phyloP scores from a whole-genome alignment of 176 grass and related monocot genomes.

The Carex pumila region DNA sequence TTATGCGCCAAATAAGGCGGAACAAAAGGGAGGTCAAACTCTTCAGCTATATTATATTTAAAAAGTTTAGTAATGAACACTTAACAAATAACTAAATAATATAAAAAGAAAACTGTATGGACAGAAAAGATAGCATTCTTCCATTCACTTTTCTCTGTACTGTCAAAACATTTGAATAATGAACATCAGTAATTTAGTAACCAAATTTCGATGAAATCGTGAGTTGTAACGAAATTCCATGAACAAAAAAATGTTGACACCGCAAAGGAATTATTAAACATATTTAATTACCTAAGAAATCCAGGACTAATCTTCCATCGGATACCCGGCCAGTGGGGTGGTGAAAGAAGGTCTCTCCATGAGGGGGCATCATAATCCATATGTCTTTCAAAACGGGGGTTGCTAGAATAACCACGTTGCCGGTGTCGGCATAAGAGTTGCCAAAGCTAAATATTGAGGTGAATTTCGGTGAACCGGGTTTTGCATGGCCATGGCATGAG shows the following conservation, averaged over 20 bases:
- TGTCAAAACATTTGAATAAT: neutral
- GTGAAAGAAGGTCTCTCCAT: constrained; percentile 20
- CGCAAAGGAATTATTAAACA: neutral
- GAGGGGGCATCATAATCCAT: neutral
- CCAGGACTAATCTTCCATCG: constrained; percentile 3
- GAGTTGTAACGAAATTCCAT: too few species aligned
- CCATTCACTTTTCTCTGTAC: neutral
- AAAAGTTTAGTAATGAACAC: neutral
- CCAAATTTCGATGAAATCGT: too few species aligned
- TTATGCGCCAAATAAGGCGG: constrained; percentile 51
- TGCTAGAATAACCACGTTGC: constrained; percentile 10
- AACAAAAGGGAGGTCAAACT: constrained; percentile 48
- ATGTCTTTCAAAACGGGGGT: neutral
- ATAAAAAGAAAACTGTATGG: neutral
- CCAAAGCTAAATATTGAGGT: constrained; percentile 19
- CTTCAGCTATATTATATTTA: constrained; percentile 37
- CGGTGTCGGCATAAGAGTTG: constrained; percentile 15
- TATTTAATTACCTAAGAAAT: neutral
- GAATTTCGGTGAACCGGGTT: neutral
- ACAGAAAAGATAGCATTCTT: neutral
- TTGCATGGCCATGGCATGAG: neutral
- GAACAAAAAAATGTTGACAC: too few species aligned
- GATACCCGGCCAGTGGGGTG: constrained; percentile 6
- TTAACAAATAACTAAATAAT: neutral
- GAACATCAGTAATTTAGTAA: too few species aligned